A percentile compares a stretch with the other conserved stretches of the same genome.
phyloP scores from a whole-genome alignment of 2,329 filamentous ascomycete species.

The Aspergillus flavus region DNA sequence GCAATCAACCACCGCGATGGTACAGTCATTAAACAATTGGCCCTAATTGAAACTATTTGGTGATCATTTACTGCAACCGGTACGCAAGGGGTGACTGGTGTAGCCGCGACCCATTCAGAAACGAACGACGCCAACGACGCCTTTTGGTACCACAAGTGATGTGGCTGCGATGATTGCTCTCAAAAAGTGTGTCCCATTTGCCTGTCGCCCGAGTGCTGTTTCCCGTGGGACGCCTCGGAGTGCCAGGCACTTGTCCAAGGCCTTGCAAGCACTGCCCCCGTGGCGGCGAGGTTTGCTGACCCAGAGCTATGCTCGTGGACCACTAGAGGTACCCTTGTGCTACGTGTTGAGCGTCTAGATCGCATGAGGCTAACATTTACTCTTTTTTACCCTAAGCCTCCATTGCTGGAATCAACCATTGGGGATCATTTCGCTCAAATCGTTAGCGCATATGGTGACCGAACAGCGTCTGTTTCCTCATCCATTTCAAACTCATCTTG shows the following conservation, averaged over 20 bases:
- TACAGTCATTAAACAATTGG: background rate
- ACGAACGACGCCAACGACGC: background rate
- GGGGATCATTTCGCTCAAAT: slow-evolving; percentile 50
- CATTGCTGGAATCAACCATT: slow-evolving; percentile 51
- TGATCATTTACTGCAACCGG: background rate
- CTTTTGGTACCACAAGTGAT: background rate
- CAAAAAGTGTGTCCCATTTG: background rate
- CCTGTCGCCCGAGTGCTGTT: background rate
- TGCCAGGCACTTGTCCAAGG: background rate
- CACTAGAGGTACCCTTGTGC: slow-evolving; percentile 20
- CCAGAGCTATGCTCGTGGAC: slow-evolving; percentile 28
- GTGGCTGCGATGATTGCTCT: background rate
- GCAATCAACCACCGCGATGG: background rate
- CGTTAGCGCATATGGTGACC: slow-evolving; percentile 47
- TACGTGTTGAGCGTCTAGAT: background rate
- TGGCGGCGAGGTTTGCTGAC: slow-evolving; percentile 22
- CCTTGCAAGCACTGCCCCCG: background rate
- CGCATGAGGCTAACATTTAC: background rate
- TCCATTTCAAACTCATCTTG: background rate
- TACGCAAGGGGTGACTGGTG: background rate
- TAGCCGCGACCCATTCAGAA: background rate
- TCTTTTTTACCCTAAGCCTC: slow-evolving; percentile 35
- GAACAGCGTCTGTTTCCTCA: slow-evolving; percentile 52
- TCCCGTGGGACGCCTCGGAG: background rate
- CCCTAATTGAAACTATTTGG: background rate